Evolutionary conservation across 2,329 filamentous ascomycete species (phyloP).

Genomic region (Diaporthe capsici): DNA sequence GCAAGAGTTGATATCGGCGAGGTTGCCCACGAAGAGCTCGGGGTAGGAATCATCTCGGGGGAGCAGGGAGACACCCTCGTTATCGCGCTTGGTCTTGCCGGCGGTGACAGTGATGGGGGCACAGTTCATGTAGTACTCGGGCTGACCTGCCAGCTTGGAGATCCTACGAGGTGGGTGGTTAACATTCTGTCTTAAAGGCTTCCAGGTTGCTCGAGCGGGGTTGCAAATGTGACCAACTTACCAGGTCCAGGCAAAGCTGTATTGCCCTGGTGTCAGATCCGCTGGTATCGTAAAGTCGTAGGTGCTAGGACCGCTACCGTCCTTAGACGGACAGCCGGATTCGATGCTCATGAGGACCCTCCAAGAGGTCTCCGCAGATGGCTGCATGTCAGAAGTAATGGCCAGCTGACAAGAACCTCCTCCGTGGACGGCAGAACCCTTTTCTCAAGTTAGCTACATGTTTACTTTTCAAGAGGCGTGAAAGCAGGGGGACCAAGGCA

Average conservation of each 20-base stretch:
- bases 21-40: conserved; percentile 43
- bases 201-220: fast-evolving
- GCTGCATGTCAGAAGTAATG: conserved; percentile 81
- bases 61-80: conserved; percentile 38
- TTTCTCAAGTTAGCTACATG: neutral
- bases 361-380: conserved; percentile 78
- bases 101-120: conserved; percentile 77
- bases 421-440: conserved; percentile 78
- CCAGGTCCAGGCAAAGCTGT: conserved; percentile 93
- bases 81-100: conserved; percentile 65
- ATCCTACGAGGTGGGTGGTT: conserved; percentile 16
- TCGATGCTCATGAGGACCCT: conserved; percentile 92
- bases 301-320: conserved; percentile 65
- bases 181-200: neutral
- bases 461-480: neutral
- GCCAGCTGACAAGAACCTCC: conserved; percentile 94
- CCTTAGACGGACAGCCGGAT: conserved; percentile 83
- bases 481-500: neutral
- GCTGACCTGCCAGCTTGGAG: conserved; percentile 86
- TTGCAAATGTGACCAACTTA: conserved; percentile 56
- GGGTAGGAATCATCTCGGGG: conserved; percentile 55
- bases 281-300: conserved; percentile 81
- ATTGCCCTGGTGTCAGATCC: conserved; percentile 80
- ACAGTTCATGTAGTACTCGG: conserved; percentile 99
- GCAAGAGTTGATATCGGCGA: conserved; percentile 41